phyloP scores from a whole-genome alignment of 805 yeast species.

The Metschnikowia noctiluminum region DNA sequence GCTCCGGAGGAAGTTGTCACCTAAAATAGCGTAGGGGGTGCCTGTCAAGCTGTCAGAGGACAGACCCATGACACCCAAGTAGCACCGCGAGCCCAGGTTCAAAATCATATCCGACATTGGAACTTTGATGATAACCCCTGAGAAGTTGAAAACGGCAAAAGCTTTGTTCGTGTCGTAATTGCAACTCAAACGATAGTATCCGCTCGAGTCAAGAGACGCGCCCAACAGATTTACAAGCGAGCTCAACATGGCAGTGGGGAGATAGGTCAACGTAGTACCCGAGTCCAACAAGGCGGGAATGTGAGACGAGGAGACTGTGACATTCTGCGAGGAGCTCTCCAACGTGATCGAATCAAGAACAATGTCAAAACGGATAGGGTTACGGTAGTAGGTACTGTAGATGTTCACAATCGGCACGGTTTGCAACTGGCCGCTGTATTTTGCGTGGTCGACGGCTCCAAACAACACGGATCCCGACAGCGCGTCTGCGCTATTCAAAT shows the following conservation, averaged over 20 bases:
- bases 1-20: constrained; percentile 62
- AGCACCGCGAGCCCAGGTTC: constrained; percentile 19
- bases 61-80: constrained; percentile 27
- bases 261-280: constrained; percentile 50
- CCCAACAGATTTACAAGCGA: constrained; percentile 14
- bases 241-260: constrained; percentile 37
- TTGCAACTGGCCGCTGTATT: constrained; percentile 26
- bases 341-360: constrained; percentile 40
- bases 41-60: constrained; percentile 40
- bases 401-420: constrained; percentile 45
- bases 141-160: constrained; percentile 43
- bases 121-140: constrained; percentile 52
- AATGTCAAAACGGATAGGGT: constrained; percentile 48
- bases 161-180: constrained; percentile 9
- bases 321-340: constrained; percentile 13
- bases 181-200: constrained; percentile 12
- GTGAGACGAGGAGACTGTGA: constrained; percentile 2
- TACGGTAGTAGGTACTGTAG: constrained; percentile 7
- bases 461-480: constrained; percentile 34
- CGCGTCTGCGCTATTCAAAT: constrained; percentile 41
- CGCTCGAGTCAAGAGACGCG: not conserved
- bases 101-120: constrained; percentile 39
- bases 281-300: constrained; percentile 42
- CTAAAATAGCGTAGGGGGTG: constrained; percentile 51
- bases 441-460: constrained; percentile 44